Percentiles rank a stretch among this genome's conserved stretches.
phyloP scores from a whole-genome alignment of 441 rosid species.

The Croton setiger region DNA sequence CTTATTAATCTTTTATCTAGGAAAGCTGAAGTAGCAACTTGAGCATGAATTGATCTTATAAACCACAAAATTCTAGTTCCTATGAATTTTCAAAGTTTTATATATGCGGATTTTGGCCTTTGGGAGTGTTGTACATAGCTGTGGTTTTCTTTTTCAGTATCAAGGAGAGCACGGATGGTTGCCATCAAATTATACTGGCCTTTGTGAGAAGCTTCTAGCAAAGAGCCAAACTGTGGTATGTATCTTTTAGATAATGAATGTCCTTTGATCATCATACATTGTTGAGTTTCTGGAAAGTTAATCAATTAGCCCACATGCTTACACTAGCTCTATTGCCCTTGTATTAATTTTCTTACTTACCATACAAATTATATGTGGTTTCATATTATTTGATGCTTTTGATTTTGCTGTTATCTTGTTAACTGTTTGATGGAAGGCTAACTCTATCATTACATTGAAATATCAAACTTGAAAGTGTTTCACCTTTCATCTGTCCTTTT shows the following conservation, averaged over 20 bases:
- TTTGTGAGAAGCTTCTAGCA: conserved; percentile 85
- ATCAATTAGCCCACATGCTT: no score
- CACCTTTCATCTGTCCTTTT: background rate
- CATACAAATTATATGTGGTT: background rate
- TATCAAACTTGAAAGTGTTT: background rate
- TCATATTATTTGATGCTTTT: background rate
- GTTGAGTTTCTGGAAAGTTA: no score
- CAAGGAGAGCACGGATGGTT: conserved; percentile 93
- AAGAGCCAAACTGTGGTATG: conserved; percentile 98
- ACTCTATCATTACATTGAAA: background rate
- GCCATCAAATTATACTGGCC: conserved; percentile 81
- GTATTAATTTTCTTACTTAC: background rate
- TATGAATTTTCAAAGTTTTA: background rate
- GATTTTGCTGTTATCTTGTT: no score
- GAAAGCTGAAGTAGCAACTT: background rate
- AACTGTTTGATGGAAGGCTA: background rate
- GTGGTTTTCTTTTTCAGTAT: conserved; percentile 50
- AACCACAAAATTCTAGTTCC: background rate
- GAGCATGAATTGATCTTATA: background rate
- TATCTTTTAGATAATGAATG: conserved; percentile 18
- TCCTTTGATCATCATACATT: background rate
- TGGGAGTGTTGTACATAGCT: background rate
- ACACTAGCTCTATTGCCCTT: background rate
- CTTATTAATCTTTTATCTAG: background rate
- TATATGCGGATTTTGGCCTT: background rate